These are phyloP conservation scores for Suillus luteus DNA, from an alignment of 768 basidiomycete genomes.

Conservation along the genomic window DNA sequence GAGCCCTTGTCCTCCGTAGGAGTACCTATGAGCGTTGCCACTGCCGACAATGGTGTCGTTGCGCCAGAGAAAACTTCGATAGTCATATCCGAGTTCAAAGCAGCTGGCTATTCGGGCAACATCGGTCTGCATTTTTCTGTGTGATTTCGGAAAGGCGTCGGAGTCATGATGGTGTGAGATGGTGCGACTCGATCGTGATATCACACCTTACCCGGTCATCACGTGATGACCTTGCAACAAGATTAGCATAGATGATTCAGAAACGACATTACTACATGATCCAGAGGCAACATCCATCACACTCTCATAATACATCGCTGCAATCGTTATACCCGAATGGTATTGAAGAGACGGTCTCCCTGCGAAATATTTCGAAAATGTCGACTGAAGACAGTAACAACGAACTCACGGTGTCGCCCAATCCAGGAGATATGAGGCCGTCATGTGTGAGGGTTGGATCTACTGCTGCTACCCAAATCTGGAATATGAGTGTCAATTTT, in stretches of 20 bases:
- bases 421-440: constrained; percentile 86
- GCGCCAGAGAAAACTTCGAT: constrained; percentile 26
- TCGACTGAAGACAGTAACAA: not conserved
- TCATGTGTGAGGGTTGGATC: constrained; percentile 70
- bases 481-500: constrained; percentile 8
- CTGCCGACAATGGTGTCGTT: constrained; percentile 31
- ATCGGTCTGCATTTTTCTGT: constrained; percentile 9
- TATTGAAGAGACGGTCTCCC: constrained; percentile 88
- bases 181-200: constrained; percentile 34
- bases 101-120: not conserved
- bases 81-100: constrained; percentile 21
- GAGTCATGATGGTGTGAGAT: constrained; percentile 20
- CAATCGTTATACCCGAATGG: constrained; percentile 43
- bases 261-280: constrained; percentile 8
- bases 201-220: constrained; percentile 30
- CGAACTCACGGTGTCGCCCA: constrained; percentile 81
- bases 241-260: not conserved
- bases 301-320: constrained; percentile 1
- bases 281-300: not conserved
- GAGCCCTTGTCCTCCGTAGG: constrained; percentile 33
- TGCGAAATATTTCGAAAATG: constrained; percentile 30
- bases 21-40: constrained; percentile 37
- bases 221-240: constrained; percentile 24
- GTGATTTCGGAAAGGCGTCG: not conserved
- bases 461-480: constrained; percentile 89